Base-by-base conservation (phyloP, 2,329 filamentous ascomycete species). In the Rhexocercosporidium sp. region DNA sequence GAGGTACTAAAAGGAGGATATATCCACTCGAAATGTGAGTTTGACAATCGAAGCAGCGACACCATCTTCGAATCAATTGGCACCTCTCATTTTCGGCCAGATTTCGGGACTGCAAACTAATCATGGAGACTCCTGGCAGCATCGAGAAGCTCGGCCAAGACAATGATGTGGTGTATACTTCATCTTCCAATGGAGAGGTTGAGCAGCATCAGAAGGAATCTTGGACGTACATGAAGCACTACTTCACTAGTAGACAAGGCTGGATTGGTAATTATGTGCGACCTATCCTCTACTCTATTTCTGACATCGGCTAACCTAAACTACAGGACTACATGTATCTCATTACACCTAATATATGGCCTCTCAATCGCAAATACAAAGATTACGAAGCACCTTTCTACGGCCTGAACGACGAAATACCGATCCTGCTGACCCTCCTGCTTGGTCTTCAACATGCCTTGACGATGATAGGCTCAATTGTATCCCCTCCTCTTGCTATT, bases 371-470 rank as follows among this genome's bases (percentile, higher is more conserved):
- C 71, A 85, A 83, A 72, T 77, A 79, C 71, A 78, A 80, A 67
- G 77, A 79, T 66, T 72, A 80, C 54, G 75, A 78, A n/a, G 85
- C 88, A 2, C 90, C 90, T 0, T 92, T 92, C 79, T 92, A 92
- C 73, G 89, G 88, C 7, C 84, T 92, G 3, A 81, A 92, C 69
- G 89, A 91, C 73, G 81, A 82, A n/a, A 89, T 92, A 78, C 90
- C 90, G 0, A 82, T 92, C 1, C 75, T 92, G 0, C 81, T 92
- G 25, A 89, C 88, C 14, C 76, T 92, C 8, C 81, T 92, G 25
- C 81, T 92, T 25, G 90, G 90, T 3, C 85, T 92, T 46, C 90
- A 92, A 75, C 90, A 92, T 79, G 85, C 89, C 8, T 81, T 92
- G 37, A 85, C 87, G 47, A 92, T 92, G 89, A 78, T 88, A 70